These are phyloP conservation scores for Paralagenidium karlingii DNA, from an alignment of 352 stramenopile genomes.

Conservation along the genomic window DNA sequence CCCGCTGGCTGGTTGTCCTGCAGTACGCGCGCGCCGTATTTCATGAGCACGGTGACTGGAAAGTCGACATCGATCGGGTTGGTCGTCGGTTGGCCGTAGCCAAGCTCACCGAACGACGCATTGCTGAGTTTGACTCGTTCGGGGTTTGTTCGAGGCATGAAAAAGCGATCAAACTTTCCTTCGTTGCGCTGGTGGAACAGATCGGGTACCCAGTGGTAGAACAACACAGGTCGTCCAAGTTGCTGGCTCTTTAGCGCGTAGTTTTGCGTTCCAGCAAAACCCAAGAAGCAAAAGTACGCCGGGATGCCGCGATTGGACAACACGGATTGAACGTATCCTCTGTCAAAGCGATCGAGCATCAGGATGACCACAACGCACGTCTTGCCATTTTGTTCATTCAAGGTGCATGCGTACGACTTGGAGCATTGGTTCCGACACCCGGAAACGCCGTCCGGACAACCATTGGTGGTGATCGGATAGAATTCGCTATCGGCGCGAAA, in stretches of 20 bases:
- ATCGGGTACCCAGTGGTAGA: constrained; percentile 44
- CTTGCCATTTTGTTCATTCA: constrained; percentile 11
- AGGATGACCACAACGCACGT: constrained; percentile 32
- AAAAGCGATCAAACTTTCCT: constrained; percentile 22
- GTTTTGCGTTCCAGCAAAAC: constrained; percentile 16
- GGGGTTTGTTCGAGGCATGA: constrained; percentile 17
- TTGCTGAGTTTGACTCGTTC: constrained; percentile 18
- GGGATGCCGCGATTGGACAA: constrained; percentile 34
- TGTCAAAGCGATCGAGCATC: constrained; percentile 28
- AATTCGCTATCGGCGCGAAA: constrained; percentile 11
- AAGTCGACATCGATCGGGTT: constrained; percentile 36
- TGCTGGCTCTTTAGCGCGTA: constrained; percentile 20
- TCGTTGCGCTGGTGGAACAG: constrained; percentile 24
- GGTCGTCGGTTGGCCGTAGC: constrained; percentile 22
- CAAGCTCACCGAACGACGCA: constrained; percentile 25
- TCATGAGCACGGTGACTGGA: constrained; percentile 16
- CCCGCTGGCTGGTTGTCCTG: neutral
- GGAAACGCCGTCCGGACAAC: constrained; percentile 13
- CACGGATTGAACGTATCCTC: constrained; percentile 21
- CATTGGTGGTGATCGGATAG: constrained; percentile 8
- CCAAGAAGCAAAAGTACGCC: constrained; percentile 57
- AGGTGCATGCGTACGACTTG: constrained; percentile 23
- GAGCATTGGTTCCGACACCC: constrained; percentile 35
- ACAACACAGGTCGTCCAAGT: constrained; percentile 15
- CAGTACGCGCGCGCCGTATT: constrained; percentile 10